Base-by-base conservation (phyloP, 169 alveolate species). In the Eimeria sp. region DNA sequence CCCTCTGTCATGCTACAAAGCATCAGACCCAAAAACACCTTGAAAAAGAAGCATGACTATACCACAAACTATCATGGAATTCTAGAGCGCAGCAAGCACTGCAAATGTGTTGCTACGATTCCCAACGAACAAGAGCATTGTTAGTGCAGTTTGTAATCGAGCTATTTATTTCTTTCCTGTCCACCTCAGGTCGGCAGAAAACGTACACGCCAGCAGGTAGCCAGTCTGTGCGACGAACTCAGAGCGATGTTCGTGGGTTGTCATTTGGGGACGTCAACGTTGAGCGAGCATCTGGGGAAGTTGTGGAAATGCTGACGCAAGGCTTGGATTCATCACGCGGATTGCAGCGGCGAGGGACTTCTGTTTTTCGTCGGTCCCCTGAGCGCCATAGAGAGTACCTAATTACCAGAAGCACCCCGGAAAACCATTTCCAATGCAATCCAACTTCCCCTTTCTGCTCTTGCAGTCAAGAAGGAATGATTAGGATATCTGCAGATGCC, bases 151-250 rank as follows among this genome's bases (percentile, higher is more conserved):
- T 51, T 67, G 67, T 51, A 25, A 22, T 1, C 47, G 67, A 47
- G 13, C 7, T 45, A 45, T 47, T 27, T 27, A 45, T 9, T n/a
- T 67, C 61, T 51, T 13, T 78, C 22, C 47, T 25, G 20, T 51
- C 67, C 88, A 49, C 88, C 88, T 47, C 88, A 78, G 88, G 88
- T 67, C 61, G 61, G 65, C 70, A 22, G 67, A 78, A 49, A 78
- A 51, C 67, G 65, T 25, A 45, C 67, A 47, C 70, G 11, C 65
- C 47, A n/a, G 47, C 14, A 10, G 47, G 67, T 78, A n/a, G 61
- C 22, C 88, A 47, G 45, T 10, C 67, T 78, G 67, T 11, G 45
- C 65, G 67, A 47, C 88, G 67, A 47, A 51, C 67, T 45, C 61
- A 51, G 88, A 78, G 88, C 47, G 88, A 78, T 78, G 88, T 13